Base-by-base conservation (phyloP, 2,329 filamentous ascomycete species). In the Chrysoporthe deuterocubensis region DNA sequence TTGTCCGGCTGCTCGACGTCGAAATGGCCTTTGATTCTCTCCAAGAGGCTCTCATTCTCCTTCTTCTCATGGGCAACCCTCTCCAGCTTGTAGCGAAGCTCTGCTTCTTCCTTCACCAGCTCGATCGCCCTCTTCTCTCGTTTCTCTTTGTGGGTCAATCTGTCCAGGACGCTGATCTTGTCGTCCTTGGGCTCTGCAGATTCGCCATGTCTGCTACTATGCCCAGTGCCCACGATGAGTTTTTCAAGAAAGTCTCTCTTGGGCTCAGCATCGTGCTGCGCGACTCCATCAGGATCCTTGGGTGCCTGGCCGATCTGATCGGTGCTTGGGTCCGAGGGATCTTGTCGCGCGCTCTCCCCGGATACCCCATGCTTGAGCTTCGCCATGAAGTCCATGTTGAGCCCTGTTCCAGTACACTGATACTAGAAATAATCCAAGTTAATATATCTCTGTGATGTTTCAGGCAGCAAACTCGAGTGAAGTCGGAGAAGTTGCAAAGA, bases 11-110 rank as follows among this genome's bases (percentile, higher is more conserved):
- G 13, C 32, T 48, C 48, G 34, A 48, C 62, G 9, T 44, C 64
- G 2, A 67, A 56, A 8, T 60, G 48, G 16, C 67, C 67, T 32
- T 59, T 69, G 52, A 69, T 52, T 18, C 64, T 52, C 8, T 69
- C 64, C 13, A 69, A 44, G n/a, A 69, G 44, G 43, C 66, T 60
- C 59, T 69, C 58, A 44, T 69, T 69, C 14, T 69, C 64, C 64
- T 66, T 69, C 64, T 69, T 66, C 26, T 69, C 59, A 6, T 66
- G 64, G 52, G 48, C 56, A 18, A 69, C 43, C 52, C 62, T 63
- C 16, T 52, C 44, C 14, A 69, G 50, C 37, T 63, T 60, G 5
- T 56, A 56, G 34, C 44, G n/a, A 44, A 69, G 34, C 43, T 69
- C 67, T 4, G 52, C 60, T 50, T 69, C 64, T 21, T 43, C 43